Evolutionary conservation across 2,329 filamentous ascomycete genomes (phyloP), one percentile per base, ranked within the genome.

Genomic region (Ploettnerulaceae sp.): DNA sequence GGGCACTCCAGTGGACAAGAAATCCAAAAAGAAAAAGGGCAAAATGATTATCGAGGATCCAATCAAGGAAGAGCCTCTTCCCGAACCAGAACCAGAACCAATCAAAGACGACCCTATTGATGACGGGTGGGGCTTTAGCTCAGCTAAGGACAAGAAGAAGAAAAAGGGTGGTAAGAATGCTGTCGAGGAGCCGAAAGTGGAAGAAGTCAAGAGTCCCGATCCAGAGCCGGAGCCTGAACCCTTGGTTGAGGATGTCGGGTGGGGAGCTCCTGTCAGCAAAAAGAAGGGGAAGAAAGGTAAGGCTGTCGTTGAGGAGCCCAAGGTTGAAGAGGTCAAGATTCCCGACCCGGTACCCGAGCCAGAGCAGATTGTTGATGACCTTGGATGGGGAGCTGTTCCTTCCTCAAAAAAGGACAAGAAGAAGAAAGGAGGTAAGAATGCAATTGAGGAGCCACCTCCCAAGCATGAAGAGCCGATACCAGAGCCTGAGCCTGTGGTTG

Each of bases 41-140:
- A 55, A 51, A 29, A 55, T 52, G 49, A 42, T 48, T 2, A 43
- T 56, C 25, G 57, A 54, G 53, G 36, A 60, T 61, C 60, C 34
- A 47, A 56, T 17, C 51, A 48, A 55, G 51, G n/a, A 54, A 54
- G 28, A 63, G 7, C 28, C 39, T 12, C 12, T 29, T 25, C 26
- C 26, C 4, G 26, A 29, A 29, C 55, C 61, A 3, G 52, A 57
- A 22, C 52, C 50, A 17, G 48, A 50, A n/a, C 20, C 38, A 36
- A n/a, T n/a, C 31, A 14, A 17, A 18, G 4, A 9, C 7, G 43
- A 39, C 22, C 17, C 42, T 18, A 44, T 61, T 3, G 73, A 74
- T 28, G 75, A 74, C 55, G 67, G 68, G 3, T 81, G 73, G 71
- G 70, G 65, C 15, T 66, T 65, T 5, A 74, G 74, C 54, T 20